A percentile compares a stretch with the other conserved stretches of the same genome.
These are phyloP conservation scores for Aspergillus sp. DNA, from an alignment of 2,329 filamentous ascomycete species.

Conservation along the genomic window DNA sequence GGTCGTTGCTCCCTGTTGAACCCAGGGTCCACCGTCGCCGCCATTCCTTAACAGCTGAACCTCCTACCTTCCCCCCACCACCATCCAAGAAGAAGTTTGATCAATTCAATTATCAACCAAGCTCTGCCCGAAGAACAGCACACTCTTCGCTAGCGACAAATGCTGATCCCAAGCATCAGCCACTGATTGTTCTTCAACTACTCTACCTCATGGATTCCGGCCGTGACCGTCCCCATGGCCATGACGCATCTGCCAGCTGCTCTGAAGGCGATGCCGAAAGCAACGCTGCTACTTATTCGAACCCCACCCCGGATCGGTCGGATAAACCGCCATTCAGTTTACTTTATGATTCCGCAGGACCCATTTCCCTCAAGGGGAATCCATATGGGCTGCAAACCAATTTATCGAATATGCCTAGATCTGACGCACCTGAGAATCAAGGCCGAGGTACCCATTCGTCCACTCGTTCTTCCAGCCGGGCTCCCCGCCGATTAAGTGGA, in stretches of 20 bases:
- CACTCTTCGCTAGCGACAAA: neutral
- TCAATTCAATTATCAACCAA: neutral
- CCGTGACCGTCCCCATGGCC: neutral
- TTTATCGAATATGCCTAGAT: conserved; percentile 16
- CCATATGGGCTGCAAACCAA: conserved; percentile 10
- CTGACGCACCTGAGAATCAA: conserved; percentile 26
- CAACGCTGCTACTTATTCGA: neutral
- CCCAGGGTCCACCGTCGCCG: too few relatives aligned
- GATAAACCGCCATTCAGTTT: conserved; percentile 16
- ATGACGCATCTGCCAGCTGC: neutral
- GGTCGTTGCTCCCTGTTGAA: too few relatives aligned
- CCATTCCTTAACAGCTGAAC: too few relatives aligned
- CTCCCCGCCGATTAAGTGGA: conserved; percentile 73
- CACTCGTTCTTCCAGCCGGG: conserved; percentile 62
- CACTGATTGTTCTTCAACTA: neutral
- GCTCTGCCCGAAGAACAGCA: neutral
- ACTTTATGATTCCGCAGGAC: conserved; percentile 17
- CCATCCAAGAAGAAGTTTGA: neutral
- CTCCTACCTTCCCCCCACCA: neutral
- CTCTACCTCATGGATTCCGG: neutral
- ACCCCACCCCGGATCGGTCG: conserved; percentile 9
- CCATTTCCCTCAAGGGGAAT: conserved; percentile 14
- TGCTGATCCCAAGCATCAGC: neutral
- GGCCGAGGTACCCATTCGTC: conserved; percentile 30
- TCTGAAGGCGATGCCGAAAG: conserved; percentile 7